phyloP scores from a whole-genome alignment of 2,329 filamentous ascomycete species.

The Hypoxylon sp. region DNA sequence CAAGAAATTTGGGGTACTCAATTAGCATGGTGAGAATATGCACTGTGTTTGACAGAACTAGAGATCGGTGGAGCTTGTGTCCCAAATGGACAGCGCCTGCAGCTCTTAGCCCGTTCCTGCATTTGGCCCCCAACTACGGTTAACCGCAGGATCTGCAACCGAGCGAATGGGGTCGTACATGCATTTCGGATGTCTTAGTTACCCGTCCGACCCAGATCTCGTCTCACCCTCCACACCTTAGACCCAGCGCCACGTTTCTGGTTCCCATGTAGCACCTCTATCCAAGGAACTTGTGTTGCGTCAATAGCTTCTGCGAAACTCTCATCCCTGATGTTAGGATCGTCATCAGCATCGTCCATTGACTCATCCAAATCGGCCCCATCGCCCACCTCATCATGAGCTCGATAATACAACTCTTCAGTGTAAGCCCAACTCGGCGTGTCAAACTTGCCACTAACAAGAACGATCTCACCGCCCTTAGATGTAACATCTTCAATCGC shows the following conservation, averaged over 20 bases:
- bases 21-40: conserved; percentile 3
- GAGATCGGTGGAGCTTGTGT: too few relatives aligned
- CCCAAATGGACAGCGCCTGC: background rate
- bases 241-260: conserved; percentile 71
- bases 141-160: background rate
- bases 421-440: conserved; percentile 78
- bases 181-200: conserved; percentile 55
- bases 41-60: conserved; percentile 2
- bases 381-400: conserved; percentile 43
- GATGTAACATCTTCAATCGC: conserved; percentile 59
- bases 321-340: conserved; percentile 50
- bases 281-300: conserved; percentile 66
- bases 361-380: conserved; percentile 43
- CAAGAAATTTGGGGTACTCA: conserved; percentile 1
- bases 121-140: conserved; percentile 13
- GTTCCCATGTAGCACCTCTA: conserved; percentile 69
- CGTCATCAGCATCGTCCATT: conserved; percentile 54
- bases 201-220: conserved; percentile 67
- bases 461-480: conserved; percentile 67
- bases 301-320: conserved; percentile 44
- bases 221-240: conserved; percentile 74
- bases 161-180: conserved; percentile 9
- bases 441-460: conserved; percentile 79
- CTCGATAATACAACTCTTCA: conserved; percentile 68
- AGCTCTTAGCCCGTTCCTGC: conserved; percentile 12